Percentiles rank a stretch among this genome's conserved stretches.
Conservation (phyloP, 441 rosid species). For the Jatropha multifida region DNA sequence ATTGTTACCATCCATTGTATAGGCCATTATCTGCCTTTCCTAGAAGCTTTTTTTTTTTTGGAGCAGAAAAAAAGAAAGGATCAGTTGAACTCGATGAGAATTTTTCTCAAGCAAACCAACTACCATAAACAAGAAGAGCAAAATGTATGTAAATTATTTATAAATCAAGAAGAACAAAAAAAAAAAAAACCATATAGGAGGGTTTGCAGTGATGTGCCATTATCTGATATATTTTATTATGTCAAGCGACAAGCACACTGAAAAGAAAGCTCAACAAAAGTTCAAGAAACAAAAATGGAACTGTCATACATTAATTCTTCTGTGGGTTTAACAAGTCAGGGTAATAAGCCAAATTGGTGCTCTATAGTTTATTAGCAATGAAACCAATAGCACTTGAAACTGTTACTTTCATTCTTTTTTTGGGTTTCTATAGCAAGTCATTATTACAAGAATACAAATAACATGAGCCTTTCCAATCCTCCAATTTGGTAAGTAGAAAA, state of each 20-base stretch:
- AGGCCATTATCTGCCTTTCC: not conserved
- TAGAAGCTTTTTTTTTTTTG: not conserved
- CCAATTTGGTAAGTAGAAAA: too few species aligned
- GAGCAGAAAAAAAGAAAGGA: too few species aligned
- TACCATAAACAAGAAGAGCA: not conserved
- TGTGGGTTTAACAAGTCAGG: not conserved
- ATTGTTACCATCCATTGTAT: conserved; percentile 17
- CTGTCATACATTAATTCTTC: not conserved
- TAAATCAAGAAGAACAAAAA: not conserved
- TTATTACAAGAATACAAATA: too few species aligned
- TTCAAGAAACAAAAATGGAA: not conserved
- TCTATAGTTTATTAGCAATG: not conserved
- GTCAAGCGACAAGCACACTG: not conserved
- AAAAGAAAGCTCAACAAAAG: not conserved
- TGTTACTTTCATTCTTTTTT: not conserved
- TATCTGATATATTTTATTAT: not conserved
- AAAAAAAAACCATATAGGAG: not conserved
- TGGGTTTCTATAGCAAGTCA: too few species aligned
- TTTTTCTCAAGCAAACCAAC: not conserved
- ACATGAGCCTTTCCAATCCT: too few species aligned
- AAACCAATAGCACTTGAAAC: not conserved
- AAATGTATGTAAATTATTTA: not conserved
- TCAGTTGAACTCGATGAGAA: not conserved
- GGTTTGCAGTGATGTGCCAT: not conserved
- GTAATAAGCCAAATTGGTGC: not conserved